Conservation (phyloP, 2,329 filamentous ascomycete genomes). For the Albophoma yamanashiensis region DNA sequence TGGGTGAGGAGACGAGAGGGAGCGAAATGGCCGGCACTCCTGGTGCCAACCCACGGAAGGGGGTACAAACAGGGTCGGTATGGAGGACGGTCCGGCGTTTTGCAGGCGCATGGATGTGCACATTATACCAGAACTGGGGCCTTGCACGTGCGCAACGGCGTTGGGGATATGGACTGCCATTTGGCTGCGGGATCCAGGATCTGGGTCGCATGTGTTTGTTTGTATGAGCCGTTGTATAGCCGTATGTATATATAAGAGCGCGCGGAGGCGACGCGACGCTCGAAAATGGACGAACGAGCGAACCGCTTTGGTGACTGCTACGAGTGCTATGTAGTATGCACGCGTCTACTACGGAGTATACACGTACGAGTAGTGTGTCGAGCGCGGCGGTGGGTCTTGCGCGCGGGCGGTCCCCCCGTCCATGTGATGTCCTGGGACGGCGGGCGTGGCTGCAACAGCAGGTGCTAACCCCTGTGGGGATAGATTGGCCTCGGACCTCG, state of each 20-base stretch:
- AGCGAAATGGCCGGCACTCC: not conserved
- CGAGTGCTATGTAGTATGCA: too few relatives aligned
- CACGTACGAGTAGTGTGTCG: too few relatives aligned
- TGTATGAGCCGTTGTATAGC: not conserved
- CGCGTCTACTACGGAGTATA: too few relatives aligned
- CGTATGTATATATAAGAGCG: not conserved
- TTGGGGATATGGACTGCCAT: not conserved
- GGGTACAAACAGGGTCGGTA: not conserved
- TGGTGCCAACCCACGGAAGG: not conserved
- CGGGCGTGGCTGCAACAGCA: not conserved
- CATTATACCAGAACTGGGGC: not conserved
- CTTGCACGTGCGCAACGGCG: not conserved
- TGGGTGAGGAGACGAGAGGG: constrained; percentile 12
- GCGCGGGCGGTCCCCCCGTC: not conserved
- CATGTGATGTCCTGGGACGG: constrained; percentile 1
- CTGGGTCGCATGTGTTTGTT: not conserved
- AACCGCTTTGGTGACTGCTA: too few relatives aligned
- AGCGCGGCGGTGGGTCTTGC: not conserved
- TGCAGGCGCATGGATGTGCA: not conserved
- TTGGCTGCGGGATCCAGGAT: not conserved
- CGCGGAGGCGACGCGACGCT: not conserved
- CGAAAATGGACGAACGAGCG: not conserved
- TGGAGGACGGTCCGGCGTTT: not conserved
- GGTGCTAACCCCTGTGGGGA: constrained; percentile 6
- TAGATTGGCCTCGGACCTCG: not conserved